These are phyloP conservation scores for Dissophora ornata DNA, from an alignment of 192 early-diverging fungal genomes.

Conservation along the genomic window DNA sequence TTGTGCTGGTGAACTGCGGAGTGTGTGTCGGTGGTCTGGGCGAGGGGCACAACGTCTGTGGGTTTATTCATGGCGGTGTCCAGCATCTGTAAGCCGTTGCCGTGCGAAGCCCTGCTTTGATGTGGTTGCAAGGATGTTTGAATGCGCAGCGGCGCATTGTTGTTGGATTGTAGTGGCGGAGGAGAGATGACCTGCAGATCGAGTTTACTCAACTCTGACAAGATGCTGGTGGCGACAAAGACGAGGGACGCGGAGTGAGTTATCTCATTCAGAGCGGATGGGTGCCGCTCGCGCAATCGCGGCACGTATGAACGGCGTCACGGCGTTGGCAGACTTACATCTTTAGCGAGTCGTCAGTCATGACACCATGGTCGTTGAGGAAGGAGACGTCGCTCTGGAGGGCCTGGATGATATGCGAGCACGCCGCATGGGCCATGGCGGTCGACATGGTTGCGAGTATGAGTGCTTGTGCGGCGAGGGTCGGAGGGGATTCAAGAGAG, in stretches of 20 bases:
- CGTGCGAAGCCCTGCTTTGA: constrained; percentile 16
- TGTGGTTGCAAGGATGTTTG: neutral
- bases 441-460: neutral
- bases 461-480: neutral
- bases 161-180: no score
- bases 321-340: constrained; percentile 16
- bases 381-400: constrained; percentile 45
- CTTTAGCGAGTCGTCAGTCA: constrained; percentile 34
- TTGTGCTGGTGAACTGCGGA: neutral
- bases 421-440: constrained; percentile 40
- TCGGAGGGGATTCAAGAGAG: neutral
- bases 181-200: constrained; percentile 22
- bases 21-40: neutral
- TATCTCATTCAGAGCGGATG: no score
- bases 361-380: constrained; percentile 38
- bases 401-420: constrained; percentile 39
- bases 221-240: constrained; percentile 10
- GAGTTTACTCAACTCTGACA: constrained; percentile 34
- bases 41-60: no score
- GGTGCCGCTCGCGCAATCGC: no score
- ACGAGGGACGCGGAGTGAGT: neutral
- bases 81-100: constrained; percentile 32
- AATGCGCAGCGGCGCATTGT: neutral
- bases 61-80: no score
- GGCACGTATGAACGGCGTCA: no score